Base-by-base conservation (phyloP, 139 green algal genomes). In the Micractinium conductrix region DNA sequence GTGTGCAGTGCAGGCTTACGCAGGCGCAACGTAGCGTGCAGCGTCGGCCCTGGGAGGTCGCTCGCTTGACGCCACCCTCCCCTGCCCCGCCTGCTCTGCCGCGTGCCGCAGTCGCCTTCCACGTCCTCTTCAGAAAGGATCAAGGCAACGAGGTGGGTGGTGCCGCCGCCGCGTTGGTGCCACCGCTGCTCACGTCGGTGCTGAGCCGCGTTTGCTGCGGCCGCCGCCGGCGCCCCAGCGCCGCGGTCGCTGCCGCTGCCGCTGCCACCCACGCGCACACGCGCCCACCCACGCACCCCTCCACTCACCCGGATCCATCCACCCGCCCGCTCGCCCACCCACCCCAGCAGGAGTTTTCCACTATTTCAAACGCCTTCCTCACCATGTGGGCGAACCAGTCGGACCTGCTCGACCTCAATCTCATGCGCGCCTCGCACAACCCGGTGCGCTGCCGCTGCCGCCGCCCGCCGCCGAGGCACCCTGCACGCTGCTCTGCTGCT, bases 101-200 rank as follows among this genome's bases (percentile, higher is more conserved):
- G n/a, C n/a, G n/a, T n/a, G n/a, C n/a, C n/a, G 71, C 71, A 65
- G 76, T 74, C 30, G 62, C 62, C 43, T 94, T 94, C 85, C 90
- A 92, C 83, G 89, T 91, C 43, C 80, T 94, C 21, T 94, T 93
- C 75, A 50, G 86, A 8, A 44, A 74, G 2, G 88, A 94, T 50
- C 79, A 87, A 75, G 58, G 81, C 42, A 65, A 76, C 40, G 76
- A 82, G 76, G 76, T 82, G 50, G n/a, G 73, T 16, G 16, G 73
- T 40, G 28, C 7, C 26, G 16, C 60, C 22, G 22, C 10, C 30
- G 14, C 24, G 22, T n/a, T n/a, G n/a, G 60, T 69, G 60, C 16
- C 30, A n/a, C 7, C 60, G 60, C 60, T 14, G 26, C 35, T 5
- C 6, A 12, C 37, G 62, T 28, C 22, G 62, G 30, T 2, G 16